These are phyloP conservation scores for Flaveria robusta DNA, from an alignment of 129 eudicot species.

Conservation along the genomic window DNA sequence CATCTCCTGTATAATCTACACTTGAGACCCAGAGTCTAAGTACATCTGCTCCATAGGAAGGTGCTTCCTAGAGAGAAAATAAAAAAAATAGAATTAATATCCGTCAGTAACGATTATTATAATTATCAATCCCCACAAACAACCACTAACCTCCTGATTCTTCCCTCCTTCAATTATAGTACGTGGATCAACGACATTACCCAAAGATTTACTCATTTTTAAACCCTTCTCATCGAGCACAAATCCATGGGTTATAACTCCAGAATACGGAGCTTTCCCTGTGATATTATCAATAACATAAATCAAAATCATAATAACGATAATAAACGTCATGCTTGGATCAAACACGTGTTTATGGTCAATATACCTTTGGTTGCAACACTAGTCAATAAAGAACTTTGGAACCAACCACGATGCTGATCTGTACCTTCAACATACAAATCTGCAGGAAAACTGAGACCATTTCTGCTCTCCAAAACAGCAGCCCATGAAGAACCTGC, in stretches of 20 bases:
- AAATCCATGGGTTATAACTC: slow-evolving; percentile 91
- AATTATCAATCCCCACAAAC: slow-evolving; percentile 3
- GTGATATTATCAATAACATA: slow-evolving; percentile 31
- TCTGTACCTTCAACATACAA: slow-evolving; percentile 95
- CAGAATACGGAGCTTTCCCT: slow-evolving; percentile 93
- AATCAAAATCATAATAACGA: no score
- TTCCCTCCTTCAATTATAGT: slow-evolving; percentile 89
- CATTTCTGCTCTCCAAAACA: slow-evolving; percentile 71
- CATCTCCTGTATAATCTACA: slow-evolving; percentile 94
- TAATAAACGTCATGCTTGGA: not conserved
- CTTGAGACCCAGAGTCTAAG: slow-evolving; percentile 98
- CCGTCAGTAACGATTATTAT: no score
- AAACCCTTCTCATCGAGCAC: slow-evolving; percentile 95
- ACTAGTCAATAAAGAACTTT: slow-evolving; percentile 92
- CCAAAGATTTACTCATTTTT: slow-evolving; percentile 97
- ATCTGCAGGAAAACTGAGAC: slow-evolving; percentile 85
- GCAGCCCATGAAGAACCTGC: slow-evolving; percentile 99
- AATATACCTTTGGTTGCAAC: slow-evolving; percentile 79
- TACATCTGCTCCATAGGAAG: slow-evolving; percentile 91
- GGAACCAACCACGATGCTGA: slow-evolving; percentile 99
- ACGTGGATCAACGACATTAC: slow-evolving; percentile 96
- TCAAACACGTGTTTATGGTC: not conserved
- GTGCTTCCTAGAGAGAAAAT: slow-evolving; percentile 60
- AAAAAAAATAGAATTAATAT: no score
- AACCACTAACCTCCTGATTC: slow-evolving; percentile 59